Evolutionary conservation across 2,329 filamentous ascomycete genomes (phyloP), one percentile per base, ranked within the genome.

Genomic region (Colletotrichum paranaense): DNA sequence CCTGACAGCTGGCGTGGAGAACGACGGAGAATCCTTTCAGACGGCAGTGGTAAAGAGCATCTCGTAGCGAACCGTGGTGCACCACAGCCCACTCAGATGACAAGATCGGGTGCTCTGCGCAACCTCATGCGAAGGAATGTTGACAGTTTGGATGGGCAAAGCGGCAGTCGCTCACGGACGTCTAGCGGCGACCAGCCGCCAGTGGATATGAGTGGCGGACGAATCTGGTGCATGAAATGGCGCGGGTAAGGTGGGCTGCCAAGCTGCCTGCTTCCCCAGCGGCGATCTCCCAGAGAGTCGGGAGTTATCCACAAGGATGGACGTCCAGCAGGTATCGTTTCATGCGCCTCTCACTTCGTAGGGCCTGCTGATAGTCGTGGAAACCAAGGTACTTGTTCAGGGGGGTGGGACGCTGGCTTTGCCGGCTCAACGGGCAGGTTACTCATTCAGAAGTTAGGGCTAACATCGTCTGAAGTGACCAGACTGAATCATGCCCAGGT

Each of bases 71-170:
- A 65, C 32, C 60, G 70, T 26, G 59, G 58, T 56, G 16, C 67
- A 52, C 22, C 52, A 58, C 55, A 12, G 64, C 46, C 49, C 62
- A 32, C 59, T 73, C 71, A 71, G 71, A 71, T 73, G 71, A 66
- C 46, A 73, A 73, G 67, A 59, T 49, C 26, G 67, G 38, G 71
- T 22, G 67, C 22, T 30, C 28, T 28, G 14, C 19, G 22, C 26
- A n/a, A 56, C 38, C 38, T 73, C 67, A 70, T 66, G 67, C 60
- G 55, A 28, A 16, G 53, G 19, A 26, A 38, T 65, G 28, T 52
- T 60, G 1, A 9, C 46, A 57, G 70, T 65, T 70, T 62, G 42
- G 67, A 70, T 35, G 67, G 67, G 70, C 56, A 57, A 66, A 62
- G 60, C 56, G 35, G 26, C 32, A 35, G 22, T 46, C 19, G 26